phyloP scores from a whole-genome alignment of 345 rosid species.

The Pugionium dolabratum region DNA sequence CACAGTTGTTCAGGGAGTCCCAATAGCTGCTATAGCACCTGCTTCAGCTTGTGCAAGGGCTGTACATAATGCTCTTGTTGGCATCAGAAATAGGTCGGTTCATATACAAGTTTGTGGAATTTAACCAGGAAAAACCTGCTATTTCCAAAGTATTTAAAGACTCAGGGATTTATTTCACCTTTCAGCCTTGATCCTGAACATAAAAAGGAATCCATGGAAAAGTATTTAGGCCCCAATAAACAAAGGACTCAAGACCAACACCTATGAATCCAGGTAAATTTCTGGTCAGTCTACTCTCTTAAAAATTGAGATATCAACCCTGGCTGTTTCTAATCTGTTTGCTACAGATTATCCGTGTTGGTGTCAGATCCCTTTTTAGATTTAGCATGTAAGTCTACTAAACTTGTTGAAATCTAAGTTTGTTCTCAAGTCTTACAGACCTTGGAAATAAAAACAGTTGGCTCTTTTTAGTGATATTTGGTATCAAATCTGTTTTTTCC shows the following conservation, averaged over 20 bases:
- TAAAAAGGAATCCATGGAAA: conserved; percentile 97
- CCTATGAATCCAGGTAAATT: conserved; percentile 15
- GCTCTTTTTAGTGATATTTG: background rate
- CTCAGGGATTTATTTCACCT: background rate
- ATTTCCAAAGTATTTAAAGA: conserved; percentile 9
- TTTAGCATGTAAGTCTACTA: conserved; percentile 23
- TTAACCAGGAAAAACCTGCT: background rate
- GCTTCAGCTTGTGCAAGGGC: conserved; percentile 87
- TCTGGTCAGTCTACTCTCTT: background rate
- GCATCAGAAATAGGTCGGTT: conserved; percentile 81
- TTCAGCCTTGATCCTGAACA: conserved; percentile 96
- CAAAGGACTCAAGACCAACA: conserved; percentile 44
- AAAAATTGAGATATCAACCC: too few relatives aligned
- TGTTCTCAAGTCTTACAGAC: background rate
- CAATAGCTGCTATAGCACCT: conserved; percentile 93
- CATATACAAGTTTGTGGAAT: background rate
- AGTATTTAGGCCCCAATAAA: conserved; percentile 73
- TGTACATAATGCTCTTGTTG: conserved; percentile 76
- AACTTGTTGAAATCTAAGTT: background rate
- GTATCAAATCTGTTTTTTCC: too few relatives aligned
- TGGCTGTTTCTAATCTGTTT: too few relatives aligned
- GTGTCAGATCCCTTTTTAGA: conserved; percentile 6
- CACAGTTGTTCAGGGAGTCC: conserved; percentile 75
- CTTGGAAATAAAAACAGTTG: background rate
- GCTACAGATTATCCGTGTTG: background rate